Base-by-base conservation (phyloP, 306 rosid species). In the Cajanus cajan region DNA sequence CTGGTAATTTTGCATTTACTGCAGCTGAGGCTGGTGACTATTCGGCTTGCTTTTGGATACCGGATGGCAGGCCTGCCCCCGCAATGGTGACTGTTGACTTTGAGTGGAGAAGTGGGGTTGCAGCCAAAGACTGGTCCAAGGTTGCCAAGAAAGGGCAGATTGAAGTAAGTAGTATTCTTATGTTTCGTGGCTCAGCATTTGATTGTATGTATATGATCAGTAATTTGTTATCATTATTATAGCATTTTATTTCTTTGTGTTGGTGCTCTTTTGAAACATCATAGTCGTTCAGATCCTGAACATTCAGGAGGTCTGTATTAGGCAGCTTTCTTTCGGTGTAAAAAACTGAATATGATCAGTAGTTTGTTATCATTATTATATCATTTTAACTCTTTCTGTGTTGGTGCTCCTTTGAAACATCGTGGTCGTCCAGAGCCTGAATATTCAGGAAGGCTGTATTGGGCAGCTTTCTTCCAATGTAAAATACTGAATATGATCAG, bases 121-220 rank as follows among this genome's bases (percentile, higher is more conserved):
- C 96, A 59, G 91, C 99, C 22, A 89, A 83, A 67, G 98, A 91
- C 78, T 95, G 99, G 99, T 81, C 99, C 54, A 91, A 87, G 57
- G 94, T 95, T 88, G 99, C 98, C 79, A 93, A 90, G 91, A 93
- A 89, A 83, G 98, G 98, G 68, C 90, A 95, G 79, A 18, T 95
- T 74, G 96, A 95, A 66, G 99, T 95, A 86, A 84, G 98, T 71
- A 25, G 54, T 47, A 6, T 77, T 39, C 7, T 22, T 36, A 6
- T 66, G 57, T 68, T 68, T 45, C 57, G 14, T 68, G 40, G 24
- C 68, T 65, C 67, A 41, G 61, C 79, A 24, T 43, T 78, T 4
- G 4, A 12, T 6, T 31, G 66, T 13, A 71, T 19, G 9, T 59
- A 21, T 48, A 13, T n/a, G 16, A 65, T 78, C 48, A 11, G 74